These are phyloP conservation scores for Syzygium grande DNA, from an alignment of 345 rosid species.

Conservation along the genomic window DNA sequence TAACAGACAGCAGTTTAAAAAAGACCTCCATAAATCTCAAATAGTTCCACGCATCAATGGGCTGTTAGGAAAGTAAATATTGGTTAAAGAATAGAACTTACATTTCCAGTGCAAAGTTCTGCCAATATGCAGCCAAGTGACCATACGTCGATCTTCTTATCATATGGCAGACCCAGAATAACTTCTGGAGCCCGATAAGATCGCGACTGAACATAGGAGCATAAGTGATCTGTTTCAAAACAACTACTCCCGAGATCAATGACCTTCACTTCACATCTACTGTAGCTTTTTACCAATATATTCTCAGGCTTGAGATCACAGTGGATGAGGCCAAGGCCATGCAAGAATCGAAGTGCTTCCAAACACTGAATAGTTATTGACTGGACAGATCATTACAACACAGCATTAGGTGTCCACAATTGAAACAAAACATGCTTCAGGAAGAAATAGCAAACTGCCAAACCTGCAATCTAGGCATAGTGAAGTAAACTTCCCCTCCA, in stretches of 20 bases:
- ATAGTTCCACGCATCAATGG: neutral
- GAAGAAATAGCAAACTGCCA: constrained; percentile 9
- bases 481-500: constrained; percentile 98
- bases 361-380: constrained; percentile 92
- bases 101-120: constrained; percentile 97
- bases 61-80: neutral
- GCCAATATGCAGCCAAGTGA: constrained; percentile 99
- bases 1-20: neutral
- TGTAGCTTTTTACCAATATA: constrained; percentile 92
- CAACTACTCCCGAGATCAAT: constrained; percentile 99
- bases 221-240: constrained; percentile 95
- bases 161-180: constrained; percentile 86
- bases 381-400: constrained; percentile 41
- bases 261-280: constrained; percentile 97
- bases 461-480: constrained; percentile 99
- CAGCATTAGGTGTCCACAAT: constrained; percentile 11
- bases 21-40: neutral
- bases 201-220: constrained; percentile 98
- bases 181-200: constrained; percentile 99
- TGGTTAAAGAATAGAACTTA: constrained; percentile 33
- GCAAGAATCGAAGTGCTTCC: constrained; percentile 93
- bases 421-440: neutral
- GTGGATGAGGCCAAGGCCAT: constrained; percentile 95
- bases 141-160: constrained; percentile 97
- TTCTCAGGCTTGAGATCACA: constrained; percentile 98